Percentiles rank a stretch among this genome's conserved stretches.
These are phyloP conservation scores for Cladosporium sp. DNA, from an alignment of 2,329 filamentous ascomycete species.

Conservation along the genomic window DNA sequence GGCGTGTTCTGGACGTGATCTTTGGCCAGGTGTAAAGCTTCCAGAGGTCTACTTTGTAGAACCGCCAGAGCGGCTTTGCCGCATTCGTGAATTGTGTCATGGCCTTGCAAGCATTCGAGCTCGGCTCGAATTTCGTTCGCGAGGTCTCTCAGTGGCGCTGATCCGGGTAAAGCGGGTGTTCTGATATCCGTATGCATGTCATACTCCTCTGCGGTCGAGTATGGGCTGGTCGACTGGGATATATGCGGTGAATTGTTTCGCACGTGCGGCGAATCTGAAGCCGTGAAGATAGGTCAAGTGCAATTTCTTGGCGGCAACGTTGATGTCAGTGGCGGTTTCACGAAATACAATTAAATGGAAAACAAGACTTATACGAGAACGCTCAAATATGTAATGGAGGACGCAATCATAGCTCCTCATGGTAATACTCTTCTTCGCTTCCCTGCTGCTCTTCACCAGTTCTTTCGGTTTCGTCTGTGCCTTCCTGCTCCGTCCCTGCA, in stretches of 20 bases:
- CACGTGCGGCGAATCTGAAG: neutral
- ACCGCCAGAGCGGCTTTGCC: slow-evolving; percentile 42
- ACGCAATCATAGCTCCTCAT: slow-evolving; percentile 28
- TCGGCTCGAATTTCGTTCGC: slow-evolving; percentile 8
- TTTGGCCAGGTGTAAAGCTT: slow-evolving; percentile 61
- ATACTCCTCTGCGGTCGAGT: neutral
- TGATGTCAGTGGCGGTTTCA: too few species aligned
- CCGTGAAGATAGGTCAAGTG: neutral
- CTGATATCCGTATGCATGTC: neutral
- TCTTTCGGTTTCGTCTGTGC: slow-evolving; percentile 21
- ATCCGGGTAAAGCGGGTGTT: neutral
- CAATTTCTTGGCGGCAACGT: neutral
- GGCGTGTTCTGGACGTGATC: slow-evolving; percentile 69
- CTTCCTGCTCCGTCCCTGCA: slow-evolving; percentile 38
- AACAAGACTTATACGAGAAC: slow-evolving; percentile 5
- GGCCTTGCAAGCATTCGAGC: neutral
- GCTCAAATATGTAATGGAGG: neutral
- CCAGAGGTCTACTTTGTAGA: slow-evolving; percentile 43
- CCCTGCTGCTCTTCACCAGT: slow-evolving; percentile 28
- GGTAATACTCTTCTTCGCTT: slow-evolving; percentile 40
- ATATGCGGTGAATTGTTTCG: neutral
- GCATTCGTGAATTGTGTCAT: slow-evolving; percentile 41
- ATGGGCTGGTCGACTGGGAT: neutral
- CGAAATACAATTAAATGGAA: too few species aligned
- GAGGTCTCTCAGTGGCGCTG: neutral